phyloP scores from a whole-genome alignment of 1,284 basidiomycete species.

The Taiwanofungus camphoratus region DNA sequence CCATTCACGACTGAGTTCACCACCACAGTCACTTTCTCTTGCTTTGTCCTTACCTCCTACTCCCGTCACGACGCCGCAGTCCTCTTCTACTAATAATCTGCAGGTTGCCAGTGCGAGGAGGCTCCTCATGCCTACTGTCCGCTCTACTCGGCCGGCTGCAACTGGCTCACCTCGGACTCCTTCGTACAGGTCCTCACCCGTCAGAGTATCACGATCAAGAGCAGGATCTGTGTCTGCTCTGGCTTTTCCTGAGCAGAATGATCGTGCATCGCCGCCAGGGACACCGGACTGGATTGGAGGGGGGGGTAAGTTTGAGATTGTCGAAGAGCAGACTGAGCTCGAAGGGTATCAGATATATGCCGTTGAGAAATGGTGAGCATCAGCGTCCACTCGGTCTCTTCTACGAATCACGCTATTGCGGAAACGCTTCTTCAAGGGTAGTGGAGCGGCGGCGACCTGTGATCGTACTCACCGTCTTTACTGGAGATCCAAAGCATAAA shows the following conservation, averaged over 20 bases:
- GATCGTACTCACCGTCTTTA: slow-evolving; percentile 64
- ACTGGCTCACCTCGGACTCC: slow-evolving; percentile 12
- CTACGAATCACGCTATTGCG: not conserved
- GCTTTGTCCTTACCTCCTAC: slow-evolving; percentile 14
- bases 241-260: slow-evolving; percentile 17
- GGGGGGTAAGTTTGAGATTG: slow-evolving; percentile 38
- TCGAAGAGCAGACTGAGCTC: slow-evolving; percentile 39
- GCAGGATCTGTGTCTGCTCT: slow-evolving; percentile 21
- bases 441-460: slow-evolving; percentile 57
- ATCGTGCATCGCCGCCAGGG: slow-evolving; percentile 8
- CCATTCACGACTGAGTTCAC: not conserved
- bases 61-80: slow-evolving; percentile 15
- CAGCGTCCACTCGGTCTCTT: not conserved
- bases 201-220: slow-evolving; percentile 21
- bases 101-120: slow-evolving; percentile 2
- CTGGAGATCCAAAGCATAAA: slow-evolving; percentile 63
- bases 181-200: slow-evolving; percentile 16
- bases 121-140: slow-evolving; percentile 27
- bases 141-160: slow-evolving; percentile 10
- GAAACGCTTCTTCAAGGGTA: slow-evolving; percentile 58
- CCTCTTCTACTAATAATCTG: slow-evolving; percentile 10
- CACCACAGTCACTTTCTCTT: slow-evolving; percentile 1
- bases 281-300: slow-evolving; percentile 34
- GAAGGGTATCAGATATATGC: slow-evolving; percentile 73
- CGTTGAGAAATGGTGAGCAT: slow-evolving; percentile 72